These are phyloP conservation scores for Monilinia fructicola DNA, from an alignment of 2,329 filamentous ascomycete species.

Conservation along the genomic window DNA sequence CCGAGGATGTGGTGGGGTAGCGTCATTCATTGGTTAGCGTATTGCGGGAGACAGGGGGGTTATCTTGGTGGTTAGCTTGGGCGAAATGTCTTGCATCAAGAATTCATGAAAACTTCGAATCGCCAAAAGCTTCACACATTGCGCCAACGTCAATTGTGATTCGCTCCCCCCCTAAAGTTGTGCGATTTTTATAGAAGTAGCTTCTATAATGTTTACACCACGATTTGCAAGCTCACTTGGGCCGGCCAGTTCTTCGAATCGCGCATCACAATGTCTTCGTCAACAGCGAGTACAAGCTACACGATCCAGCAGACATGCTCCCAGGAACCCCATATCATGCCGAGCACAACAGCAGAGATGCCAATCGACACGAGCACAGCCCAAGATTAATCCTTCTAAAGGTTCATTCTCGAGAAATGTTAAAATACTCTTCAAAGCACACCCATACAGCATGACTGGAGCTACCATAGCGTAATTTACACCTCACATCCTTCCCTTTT, in stretches of 20 bases:
- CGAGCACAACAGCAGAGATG: constrained; percentile 33
- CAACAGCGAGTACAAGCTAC: constrained; percentile 32
- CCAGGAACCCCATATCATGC: constrained; percentile 9
- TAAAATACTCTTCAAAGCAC: constrained; percentile 34
- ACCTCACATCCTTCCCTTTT: not conserved
- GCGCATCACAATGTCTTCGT: constrained; percentile 35
- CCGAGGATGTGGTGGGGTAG: constrained; percentile 25
- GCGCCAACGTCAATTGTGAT: constrained; percentile 8
- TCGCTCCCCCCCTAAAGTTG: not conserved
- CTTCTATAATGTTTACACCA: constrained; percentile 35
- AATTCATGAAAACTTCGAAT: constrained; percentile 1
- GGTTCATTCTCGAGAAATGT: constrained; percentile 22
- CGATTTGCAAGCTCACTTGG: constrained; percentile 30
- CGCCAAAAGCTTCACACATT: constrained; percentile 8
- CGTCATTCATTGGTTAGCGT: constrained; percentile 17
- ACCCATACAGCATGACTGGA: constrained; percentile 38
- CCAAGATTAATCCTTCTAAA: constrained; percentile 7
- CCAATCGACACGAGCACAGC: constrained; percentile 30
- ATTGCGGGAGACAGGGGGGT: constrained; percentile 12
- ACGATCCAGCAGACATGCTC: constrained; percentile 14
- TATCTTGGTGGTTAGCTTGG: not conserved
- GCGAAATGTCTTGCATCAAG: constrained; percentile 18
- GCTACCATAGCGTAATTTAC: constrained; percentile 34
- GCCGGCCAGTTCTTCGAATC: constrained; percentile 27
- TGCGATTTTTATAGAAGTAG: not conserved